Conservation (phyloP, 2,329 filamentous ascomycete genomes). For the Tolypocladium ophioglossoides region DNA sequence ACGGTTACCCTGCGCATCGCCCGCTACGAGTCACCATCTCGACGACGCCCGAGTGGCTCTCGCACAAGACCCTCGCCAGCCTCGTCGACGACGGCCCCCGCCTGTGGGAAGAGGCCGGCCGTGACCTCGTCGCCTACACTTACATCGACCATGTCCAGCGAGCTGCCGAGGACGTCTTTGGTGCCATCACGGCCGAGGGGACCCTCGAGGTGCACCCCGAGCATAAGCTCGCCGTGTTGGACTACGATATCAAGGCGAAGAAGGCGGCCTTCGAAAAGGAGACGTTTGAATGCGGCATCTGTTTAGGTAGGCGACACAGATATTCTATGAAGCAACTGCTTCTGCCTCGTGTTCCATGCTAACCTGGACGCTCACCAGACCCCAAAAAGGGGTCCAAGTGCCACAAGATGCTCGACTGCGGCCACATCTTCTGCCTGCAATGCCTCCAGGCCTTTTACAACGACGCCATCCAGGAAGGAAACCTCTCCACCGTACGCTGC, state of each 20-base stretch:
- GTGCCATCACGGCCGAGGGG: conserved; percentile 36
- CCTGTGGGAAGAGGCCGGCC: conserved; percentile 54
- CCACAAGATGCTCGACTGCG: conserved; percentile 72
- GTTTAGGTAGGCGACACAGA: conserved; percentile 41
- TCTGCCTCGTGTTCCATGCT: neutral
- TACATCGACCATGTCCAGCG: conserved; percentile 55
- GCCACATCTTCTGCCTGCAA: conserved; percentile 82
- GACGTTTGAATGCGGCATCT: conserved; percentile 82
- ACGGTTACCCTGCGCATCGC: conserved; percentile 43
- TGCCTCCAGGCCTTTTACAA: conserved; percentile 89
- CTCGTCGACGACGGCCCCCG: conserved; percentile 39
- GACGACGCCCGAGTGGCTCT: conserved; percentile 48
- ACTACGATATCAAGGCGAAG: conserved; percentile 67
- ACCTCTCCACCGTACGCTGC: conserved; percentile 70
- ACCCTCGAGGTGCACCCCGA: conserved; percentile 41
- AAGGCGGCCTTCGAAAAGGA: conserved; percentile 67
- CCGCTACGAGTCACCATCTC: conserved; percentile 42
- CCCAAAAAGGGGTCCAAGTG: conserved; percentile 80
- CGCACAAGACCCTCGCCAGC: conserved; percentile 31
- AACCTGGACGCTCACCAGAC: conserved; percentile 37
- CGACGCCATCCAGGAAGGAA: conserved; percentile 75
- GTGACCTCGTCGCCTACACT: conserved; percentile 46
- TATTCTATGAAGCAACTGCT: neutral
- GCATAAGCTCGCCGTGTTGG: conserved; percentile 61
- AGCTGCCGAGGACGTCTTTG: conserved; percentile 50